Percentiles rank a stretch among this genome's conserved stretches.
phyloP scores from a whole-genome alignment of 768 basidiomycete species.

The Suillus tomentosus region DNA sequence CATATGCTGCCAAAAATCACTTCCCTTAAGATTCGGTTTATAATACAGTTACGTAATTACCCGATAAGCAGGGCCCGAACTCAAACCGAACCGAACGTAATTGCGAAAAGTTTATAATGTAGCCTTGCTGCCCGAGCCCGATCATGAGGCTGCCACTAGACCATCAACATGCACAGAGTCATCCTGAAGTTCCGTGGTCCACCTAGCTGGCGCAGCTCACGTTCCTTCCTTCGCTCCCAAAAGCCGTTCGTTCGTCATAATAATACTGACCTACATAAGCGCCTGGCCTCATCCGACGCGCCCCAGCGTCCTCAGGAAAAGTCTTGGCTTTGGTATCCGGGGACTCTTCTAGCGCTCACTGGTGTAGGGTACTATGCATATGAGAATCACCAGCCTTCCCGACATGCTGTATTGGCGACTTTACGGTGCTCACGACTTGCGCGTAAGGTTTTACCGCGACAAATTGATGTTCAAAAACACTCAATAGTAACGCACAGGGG shows the following conservation, averaged over 20 bases:
- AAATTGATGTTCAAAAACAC: constrained; percentile 17
- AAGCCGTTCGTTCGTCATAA: background rate
- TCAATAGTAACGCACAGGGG: constrained; percentile 40
- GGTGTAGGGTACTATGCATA: constrained; percentile 52
- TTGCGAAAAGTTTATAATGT: background rate
- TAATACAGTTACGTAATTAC: too few species aligned
- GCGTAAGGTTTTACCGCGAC: constrained; percentile 38
- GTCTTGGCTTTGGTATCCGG: constrained; percentile 30
- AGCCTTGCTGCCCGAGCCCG: constrained; percentile 1
- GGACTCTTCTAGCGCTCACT: constrained; percentile 27
- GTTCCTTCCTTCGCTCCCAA: constrained; percentile 1
- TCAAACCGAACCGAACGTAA: background rate
- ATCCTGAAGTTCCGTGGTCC: background rate
- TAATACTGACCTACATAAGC: background rate
- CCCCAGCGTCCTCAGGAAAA: constrained; percentile 15
- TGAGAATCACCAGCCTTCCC: constrained; percentile 68
- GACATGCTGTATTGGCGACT: constrained; percentile 72
- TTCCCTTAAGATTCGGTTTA: too few species aligned
- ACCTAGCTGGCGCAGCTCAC: constrained; percentile 2
- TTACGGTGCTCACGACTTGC: constrained; percentile 82
- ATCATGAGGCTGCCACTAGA: background rate
- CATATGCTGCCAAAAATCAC: too few species aligned
- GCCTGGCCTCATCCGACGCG: background rate
- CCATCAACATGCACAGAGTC: constrained; percentile 1
- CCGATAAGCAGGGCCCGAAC: background rate